phyloP scores from a whole-genome alignment of 2,329 filamentous ascomycete species.

The Fusarium annulatum region DNA sequence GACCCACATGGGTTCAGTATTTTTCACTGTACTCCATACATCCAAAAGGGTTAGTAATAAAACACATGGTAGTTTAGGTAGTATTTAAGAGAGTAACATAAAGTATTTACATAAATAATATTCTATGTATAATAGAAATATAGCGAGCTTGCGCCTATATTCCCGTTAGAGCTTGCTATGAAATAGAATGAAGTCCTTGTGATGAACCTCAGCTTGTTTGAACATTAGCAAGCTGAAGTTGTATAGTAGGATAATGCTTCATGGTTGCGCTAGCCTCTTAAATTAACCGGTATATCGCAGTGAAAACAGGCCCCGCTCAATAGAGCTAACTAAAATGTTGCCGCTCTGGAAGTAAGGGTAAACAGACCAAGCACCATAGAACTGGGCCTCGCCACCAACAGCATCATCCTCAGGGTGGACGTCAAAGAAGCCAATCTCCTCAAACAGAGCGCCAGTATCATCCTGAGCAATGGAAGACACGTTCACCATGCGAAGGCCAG shows the following conservation, averaged over 20 bases:
- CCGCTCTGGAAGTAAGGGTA: conserved; percentile 60
- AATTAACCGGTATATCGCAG: conserved; percentile 4
- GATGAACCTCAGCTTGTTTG: too few species aligned
- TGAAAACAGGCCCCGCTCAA: conserved; percentile 51
- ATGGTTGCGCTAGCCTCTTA: too few species aligned
- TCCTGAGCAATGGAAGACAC: conserved; percentile 4
- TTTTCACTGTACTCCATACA: neutral
- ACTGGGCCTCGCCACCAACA: conserved; percentile 56
- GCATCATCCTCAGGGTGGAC: conserved; percentile 39
- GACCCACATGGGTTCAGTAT: neutral
- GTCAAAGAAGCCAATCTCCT: conserved; percentile 14
- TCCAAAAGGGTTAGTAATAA: neutral
- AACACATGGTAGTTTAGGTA: rapidly evolving
- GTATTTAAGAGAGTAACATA: rapidly evolving
- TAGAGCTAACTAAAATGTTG: conserved; percentile 59
- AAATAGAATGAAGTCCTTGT: too few species aligned
- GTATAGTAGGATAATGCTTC: too few species aligned
- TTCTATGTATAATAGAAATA: neutral
- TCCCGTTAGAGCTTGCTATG: too few species aligned
- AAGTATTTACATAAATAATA: neutral
- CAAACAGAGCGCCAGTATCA: neutral
- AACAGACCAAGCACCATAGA: conserved; percentile 58
- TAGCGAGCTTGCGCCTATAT: too few species aligned
- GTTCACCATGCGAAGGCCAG: neutral
- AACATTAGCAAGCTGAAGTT: too few species aligned